Evolutionary conservation across 257 asterid genomes (phyloP).

Genomic region (Gentiana straminea): DNA sequence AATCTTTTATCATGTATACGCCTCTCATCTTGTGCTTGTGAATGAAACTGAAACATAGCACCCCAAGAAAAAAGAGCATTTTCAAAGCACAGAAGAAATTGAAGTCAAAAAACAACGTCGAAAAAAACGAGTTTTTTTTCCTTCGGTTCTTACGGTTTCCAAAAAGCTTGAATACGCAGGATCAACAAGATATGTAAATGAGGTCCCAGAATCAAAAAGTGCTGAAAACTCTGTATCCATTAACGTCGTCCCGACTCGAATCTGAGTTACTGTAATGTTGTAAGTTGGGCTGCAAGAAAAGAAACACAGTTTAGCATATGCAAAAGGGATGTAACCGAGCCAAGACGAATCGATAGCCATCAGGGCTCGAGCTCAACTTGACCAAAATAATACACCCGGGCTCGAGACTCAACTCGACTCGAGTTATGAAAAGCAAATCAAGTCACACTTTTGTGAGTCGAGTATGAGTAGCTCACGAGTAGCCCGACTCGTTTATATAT

Average conservation of each 20-base stretch:
- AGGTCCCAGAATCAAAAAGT: conserved; percentile 82
- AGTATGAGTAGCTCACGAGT: no score
- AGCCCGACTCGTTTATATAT: no score
- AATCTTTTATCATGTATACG: conserved; percentile 58
- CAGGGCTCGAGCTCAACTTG: no score
- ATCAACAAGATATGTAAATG: conserved; percentile 69
- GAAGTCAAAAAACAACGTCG: neutral
- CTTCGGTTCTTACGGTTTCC: conserved; percentile 44
- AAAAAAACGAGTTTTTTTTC: neutral
- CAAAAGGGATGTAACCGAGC: neutral
- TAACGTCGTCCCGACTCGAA: conserved; percentile 51
- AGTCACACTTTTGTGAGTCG: no score
- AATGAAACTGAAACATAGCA: conserved; percentile 43
- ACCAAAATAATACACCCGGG: no score
- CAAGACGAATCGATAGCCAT: no score
- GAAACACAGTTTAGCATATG: conserved; percentile 1
- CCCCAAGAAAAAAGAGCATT: conserved; percentile 7
- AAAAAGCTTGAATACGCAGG: conserved; percentile 47
- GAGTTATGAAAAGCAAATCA: no score
- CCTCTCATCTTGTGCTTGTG: conserved; percentile 35
- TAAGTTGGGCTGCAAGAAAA: conserved; percentile 59
- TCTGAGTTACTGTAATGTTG: conserved; percentile 42
- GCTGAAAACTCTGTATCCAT: conserved; percentile 49
- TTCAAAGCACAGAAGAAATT: conserved; percentile 3
- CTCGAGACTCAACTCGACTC: no score